Percentiles rank a stretch among this genome's conserved stretches.
phyloP scores from a whole-genome alignment of 148 eudicot genomes.

The Rhododendron vialii region DNA sequence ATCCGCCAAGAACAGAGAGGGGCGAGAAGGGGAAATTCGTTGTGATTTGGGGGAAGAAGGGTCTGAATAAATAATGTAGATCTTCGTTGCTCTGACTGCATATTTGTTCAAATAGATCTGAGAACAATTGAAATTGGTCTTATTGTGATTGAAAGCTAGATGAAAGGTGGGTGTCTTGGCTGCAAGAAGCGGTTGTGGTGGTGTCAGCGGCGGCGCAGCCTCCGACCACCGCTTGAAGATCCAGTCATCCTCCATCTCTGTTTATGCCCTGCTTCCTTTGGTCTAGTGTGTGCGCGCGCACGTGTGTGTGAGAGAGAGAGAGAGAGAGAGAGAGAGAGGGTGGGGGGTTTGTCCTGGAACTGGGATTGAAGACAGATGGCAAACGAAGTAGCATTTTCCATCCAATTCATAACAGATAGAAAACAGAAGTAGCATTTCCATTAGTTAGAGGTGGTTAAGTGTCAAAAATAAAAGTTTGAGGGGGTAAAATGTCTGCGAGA shows the following conservation, averaged over 20 bases:
- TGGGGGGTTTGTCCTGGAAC: no score
- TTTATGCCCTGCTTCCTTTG: not conserved
- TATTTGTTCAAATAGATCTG: conserved; percentile 33
- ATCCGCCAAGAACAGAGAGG: conserved; percentile 39
- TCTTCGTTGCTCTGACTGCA: conserved; percentile 20
- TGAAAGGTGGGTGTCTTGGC: conserved; percentile 11
- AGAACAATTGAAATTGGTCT: conserved; percentile 7
- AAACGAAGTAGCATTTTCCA: no score
- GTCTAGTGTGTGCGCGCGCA: no score
- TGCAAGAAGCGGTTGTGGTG: conserved; percentile 26
- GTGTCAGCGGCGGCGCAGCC: conserved; percentile 48
- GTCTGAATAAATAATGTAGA: conserved; percentile 40
- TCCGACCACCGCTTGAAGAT: conserved; percentile 79
- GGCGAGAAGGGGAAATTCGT: conserved; percentile 30
- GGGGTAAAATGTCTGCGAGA: no score
- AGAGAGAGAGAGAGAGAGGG: rapidly evolving
- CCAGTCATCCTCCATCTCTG: conserved; percentile 64
- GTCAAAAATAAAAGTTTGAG: no score
- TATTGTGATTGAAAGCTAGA: conserved; percentile 12
- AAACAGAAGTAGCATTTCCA: no score
- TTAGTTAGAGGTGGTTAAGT: no score
- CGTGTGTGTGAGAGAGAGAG: no score
- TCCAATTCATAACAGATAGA: no score
- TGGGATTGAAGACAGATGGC: no score
- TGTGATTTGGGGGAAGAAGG: conserved; percentile 24